phyloP scores from a whole-genome alignment of 2,329 filamentous ascomycete species.

The Aureobasidium subglaciale region DNA sequence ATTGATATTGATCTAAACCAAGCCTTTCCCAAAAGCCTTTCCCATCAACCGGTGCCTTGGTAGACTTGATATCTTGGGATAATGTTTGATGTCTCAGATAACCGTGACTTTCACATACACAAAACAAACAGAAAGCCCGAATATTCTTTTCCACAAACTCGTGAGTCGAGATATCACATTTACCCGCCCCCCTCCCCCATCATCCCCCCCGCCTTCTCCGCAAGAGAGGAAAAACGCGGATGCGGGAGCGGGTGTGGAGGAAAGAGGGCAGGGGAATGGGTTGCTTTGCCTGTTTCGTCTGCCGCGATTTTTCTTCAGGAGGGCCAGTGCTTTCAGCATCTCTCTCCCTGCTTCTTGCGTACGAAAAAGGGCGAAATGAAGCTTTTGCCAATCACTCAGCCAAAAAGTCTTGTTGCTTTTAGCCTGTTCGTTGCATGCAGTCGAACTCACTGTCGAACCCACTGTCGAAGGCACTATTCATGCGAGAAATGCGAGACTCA shows the following conservation, averaged over 20 bases:
- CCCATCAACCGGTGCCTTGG: neutral
- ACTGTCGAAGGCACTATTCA: neutral
- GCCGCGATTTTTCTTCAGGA: neutral
- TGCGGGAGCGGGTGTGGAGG: slow-evolving; percentile 3
- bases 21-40: too few relatives aligned
- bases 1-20: neutral
- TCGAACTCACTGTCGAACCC: too few relatives aligned
- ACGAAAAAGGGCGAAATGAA: neutral
- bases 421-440: slow-evolving; percentile 5
- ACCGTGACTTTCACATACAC: too few relatives aligned
- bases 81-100: neutral
- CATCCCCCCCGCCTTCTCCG: too few relatives aligned
- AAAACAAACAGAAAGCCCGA: too few relatives aligned
- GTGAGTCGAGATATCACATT: neutral
- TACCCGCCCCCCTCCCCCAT: slow-evolving; percentile 11
- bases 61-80: neutral
- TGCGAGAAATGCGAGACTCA: slow-evolving; percentile 1
- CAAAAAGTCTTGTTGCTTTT: neutral
- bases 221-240: neutral
- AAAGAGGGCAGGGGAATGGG: neutral
- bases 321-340: slow-evolving; percentile 8
- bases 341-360: neutral
- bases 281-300: slow-evolving; percentile 6
- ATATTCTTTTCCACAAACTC: neutral
- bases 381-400: neutral